Evolutionary conservation across 2,329 filamentous ascomycete genomes (phyloP), one percentile per base, ranked within the genome.

Genomic region (Hypomyces rosellus): DNA sequence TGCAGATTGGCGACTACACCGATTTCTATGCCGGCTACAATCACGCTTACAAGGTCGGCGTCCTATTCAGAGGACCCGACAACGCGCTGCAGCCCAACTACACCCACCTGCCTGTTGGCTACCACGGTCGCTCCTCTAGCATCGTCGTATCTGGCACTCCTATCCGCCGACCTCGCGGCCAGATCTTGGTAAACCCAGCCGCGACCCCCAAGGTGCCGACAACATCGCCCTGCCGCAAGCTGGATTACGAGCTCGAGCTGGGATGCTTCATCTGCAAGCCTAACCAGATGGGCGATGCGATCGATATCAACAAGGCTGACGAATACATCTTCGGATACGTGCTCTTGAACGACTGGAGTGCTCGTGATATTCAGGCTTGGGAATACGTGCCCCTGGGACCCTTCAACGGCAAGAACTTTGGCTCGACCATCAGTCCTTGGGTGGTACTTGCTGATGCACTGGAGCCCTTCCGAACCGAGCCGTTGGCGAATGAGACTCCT

Each of bases 11-110:
- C 33, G 88, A 92, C 63, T 92, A 92, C 64, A 89, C 88, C 2
- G 88, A 93, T 63, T 93, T 92, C 70, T 93, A 88, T 62, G 88
- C 85, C 13, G 87, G 88, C 45, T 71, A 85, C 59, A 85, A 91
- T 62, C 88, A 93, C 67, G 88, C 88, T 5, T 86, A 82, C 71
- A 70, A 69, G 57, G 74, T 87, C 8, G 87, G 86, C 4, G 77
- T 81, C 1, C 75, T 91, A 18, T 89, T 92, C 69, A 81, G 88
- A 34, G 87, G 86, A 0, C 78, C 84, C 0, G 76, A 78, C 14
- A 88, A 89, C 57, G 86, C 87, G 0, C 72, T 93, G 16, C 85
- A 91, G 65, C 85, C 86, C 9, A 92, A 92, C 64, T 93, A 92
- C 66, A 86, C 79, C 45, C 85, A 91, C 57, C 72, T 93, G 0